Base-by-base conservation (phyloP, 345 rosid genomes). In the Microcos paniculata region DNA sequence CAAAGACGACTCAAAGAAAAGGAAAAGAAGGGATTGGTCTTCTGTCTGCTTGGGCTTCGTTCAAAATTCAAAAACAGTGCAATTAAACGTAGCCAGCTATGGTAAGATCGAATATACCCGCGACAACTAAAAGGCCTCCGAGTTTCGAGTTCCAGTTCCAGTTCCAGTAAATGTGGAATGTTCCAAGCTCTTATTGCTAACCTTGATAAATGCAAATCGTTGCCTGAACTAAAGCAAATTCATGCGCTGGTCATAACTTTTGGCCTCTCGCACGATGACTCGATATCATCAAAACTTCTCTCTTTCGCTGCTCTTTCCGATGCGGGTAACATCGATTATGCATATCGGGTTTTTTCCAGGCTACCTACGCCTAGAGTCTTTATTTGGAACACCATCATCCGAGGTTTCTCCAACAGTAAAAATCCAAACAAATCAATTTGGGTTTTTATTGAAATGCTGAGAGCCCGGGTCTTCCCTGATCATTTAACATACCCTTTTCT, bases 401-500 rank as follows among this genome's bases (percentile, higher is more conserved):
- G 96, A 79, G 98, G 95, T 3, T 90, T 83, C 74, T 87, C 90
- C 52, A 77, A 62, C 30, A 85, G 87, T 86, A 89, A 68, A 79
- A 80, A 33, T 59, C 96, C 99, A 0, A 85, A 82, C 43, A 82
- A 73, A 71, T 82, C 97, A 26, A 46, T 89, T 16, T 80, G 80
- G 6, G 80, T 84, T 62, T 91, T 86, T 73, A 81, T 86, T 9
- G 28, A 86, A 52, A 91, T 91, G 94, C 55, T 90, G 79, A 83
- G 88, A 65, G 46, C 48, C 35, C 94, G 88, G 30, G 67, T 79
- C 77, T 74, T 69, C 35, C 90, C 97, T 0, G 92, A 93, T 74
- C 82, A 91, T 67, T 77, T 95, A 73, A 95, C 99, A 0, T 90
- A 80, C 82, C 95, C 98, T 10, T 93, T 93, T 77, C 84, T 93